Evolutionary conservation across 148 eudicot species (phyloP), one percentile per base, ranked within the genome.

Genomic region (Heliosperma pusillum): DNA sequence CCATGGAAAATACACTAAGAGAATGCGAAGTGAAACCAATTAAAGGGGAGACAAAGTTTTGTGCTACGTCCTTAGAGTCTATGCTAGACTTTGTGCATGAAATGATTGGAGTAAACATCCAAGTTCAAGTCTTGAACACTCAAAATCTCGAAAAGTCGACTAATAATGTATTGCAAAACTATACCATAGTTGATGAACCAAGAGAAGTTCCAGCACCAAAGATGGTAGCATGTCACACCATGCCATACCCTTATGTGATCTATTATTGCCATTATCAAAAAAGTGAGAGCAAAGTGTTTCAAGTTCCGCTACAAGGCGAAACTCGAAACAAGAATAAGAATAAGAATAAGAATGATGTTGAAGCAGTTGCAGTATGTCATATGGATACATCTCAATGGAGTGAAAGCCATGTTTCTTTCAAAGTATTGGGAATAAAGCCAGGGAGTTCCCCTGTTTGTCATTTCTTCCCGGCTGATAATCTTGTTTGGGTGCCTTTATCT

Each of bases 191-290:
- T 52, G 81, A 76, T 53, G 74, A 55, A 53, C 82, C 82, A 13
- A 73, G 33, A 29, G 84, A 82, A 65, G 70, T 83, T 2, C 10
- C 25, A 7, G 84, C 88, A 1, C 80, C 87, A 10, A 88, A 82
- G 26, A 68, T 76, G 65, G 85, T 90, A 59, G 86, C 87, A 29
- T 90, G 94, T 68, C 94, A 90, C 57, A 75, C 86, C 12, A 75
- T 88, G 87, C 91, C 94, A n/a, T 90, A 88, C 73, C 87, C 94
- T 19, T 90, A 88, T 65, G 78, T 85, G 5, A 80, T 90, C 33
- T 86, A 80, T 60, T 90, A 90, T 47, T 90, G 94, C 50, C 94
- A 90, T 68, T 76, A 85, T 76, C 88, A 81, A 63, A 76, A 74
- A 61, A 83, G 85, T 40, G 79, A 76, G 30, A 86, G 82, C 69